Percentiles rank a stretch among this genome's conserved stretches.
Evolutionary conservation across 2,329 filamentous ascomycete species (phyloP).

Genomic region (Xylariaceae sp.): DNA sequence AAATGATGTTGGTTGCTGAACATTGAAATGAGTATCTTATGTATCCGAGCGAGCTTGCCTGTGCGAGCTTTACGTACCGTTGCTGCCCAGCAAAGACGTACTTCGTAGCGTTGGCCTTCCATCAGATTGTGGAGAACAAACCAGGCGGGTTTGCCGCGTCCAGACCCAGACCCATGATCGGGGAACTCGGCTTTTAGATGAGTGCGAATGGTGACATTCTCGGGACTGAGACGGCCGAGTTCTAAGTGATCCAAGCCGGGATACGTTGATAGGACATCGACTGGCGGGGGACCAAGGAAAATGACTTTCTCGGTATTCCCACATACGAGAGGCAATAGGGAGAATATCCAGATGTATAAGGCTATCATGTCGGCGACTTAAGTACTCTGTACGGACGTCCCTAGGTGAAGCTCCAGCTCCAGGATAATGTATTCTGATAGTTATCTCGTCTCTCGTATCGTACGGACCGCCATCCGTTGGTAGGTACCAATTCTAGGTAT

Average conservation of each 20-base stretch:
- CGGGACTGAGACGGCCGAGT: constrained; percentile 59
- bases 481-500: not conserved
- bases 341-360: constrained; percentile 11
- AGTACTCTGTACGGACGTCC: not conserved
- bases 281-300: constrained; percentile 64
- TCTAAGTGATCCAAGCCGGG: constrained; percentile 55
- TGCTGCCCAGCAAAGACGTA: constrained; percentile 88
- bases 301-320: constrained; percentile 91
- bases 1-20: constrained; percentile 81
- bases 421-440: too few species aligned
- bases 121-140: constrained; percentile 65
- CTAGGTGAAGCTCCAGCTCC: not conserved
- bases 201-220: constrained; percentile 52
- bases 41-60: constrained; percentile 15
- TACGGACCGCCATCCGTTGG: too few species aligned
- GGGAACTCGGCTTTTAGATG: constrained; percentile 65
- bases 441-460: too few species aligned
- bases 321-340: constrained; percentile 26
- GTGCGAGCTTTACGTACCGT: constrained; percentile 56
- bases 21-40: constrained; percentile 9
- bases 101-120: constrained; percentile 77
- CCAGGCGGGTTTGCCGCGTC: constrained; percentile 66
- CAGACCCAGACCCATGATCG: constrained; percentile 38
- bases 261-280: constrained; percentile 50
- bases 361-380: constrained; percentile 19